Base-by-base conservation (phyloP, 2,329 filamentous ascomycete species). In the Colletotrichum agaves region DNA sequence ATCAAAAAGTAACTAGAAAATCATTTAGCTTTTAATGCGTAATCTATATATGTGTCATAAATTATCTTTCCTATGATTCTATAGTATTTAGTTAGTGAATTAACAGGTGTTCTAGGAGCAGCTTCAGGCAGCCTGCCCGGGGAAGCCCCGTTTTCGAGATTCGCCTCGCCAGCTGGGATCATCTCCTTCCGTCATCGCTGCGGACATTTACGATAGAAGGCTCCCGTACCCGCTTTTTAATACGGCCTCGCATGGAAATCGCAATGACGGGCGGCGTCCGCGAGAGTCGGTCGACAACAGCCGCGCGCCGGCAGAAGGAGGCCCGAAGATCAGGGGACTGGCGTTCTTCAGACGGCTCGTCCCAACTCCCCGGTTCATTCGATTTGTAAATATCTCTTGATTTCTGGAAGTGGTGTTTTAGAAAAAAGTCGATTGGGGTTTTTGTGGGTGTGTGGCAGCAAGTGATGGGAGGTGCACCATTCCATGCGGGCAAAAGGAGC, bases 161-260 rank as follows among this genome's bases (percentile, higher is more conserved):
- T 59, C 50, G 52, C 64, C 37, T 58, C 46, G 37, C 19, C 46
- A 12, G 31, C 44, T 17, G 37, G 61, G 60, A 52, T 58, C 44
- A 35, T 53, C 44, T 37, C n/a, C 31, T 64, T n/a, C 60, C 52
- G 64, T 63, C 64, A 67, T 55, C 19, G 21, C 46, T 43, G 37
- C n/a, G 15, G 63, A 52, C 44, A 21, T 63, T 56, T n/a, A 8
- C 41, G 19, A 33, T 27, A n/a, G 17, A 39, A 56, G 52, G 37
- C 52, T 41, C 37, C 19, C 10, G 5, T 56, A 43, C 41, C 53
- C 37, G 53, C 23, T 21, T 39, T 23, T 13, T 39, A 57, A 44
- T 27, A 44, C 53, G 53, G 39, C 19, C 39, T 31, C 21, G 37
- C 37, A 33, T 5, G 8, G 13, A 23, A 19, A 19, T 58, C 27